phyloP scores from a whole-genome alignment of 2,329 filamentous ascomycete genomes.

The Dothidotthia symphoricarpi region DNA sequence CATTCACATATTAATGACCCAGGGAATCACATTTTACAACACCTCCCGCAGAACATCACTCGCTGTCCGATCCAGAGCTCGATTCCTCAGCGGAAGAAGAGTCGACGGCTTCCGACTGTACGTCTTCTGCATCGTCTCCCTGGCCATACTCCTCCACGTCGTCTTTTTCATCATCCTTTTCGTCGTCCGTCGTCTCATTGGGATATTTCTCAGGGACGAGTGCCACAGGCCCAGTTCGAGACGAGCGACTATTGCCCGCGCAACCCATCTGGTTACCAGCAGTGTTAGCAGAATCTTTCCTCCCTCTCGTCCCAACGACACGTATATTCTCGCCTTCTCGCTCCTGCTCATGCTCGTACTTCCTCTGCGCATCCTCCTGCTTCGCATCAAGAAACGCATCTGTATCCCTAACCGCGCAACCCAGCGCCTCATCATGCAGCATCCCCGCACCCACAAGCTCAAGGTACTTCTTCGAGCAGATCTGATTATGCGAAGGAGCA shows the following conservation, averaged over 20 bases:
- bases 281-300: no score
- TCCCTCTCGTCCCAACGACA: no score
- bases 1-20: no score
- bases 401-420: constrained; percentile 13
- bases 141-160: neutral
- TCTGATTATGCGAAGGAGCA: constrained; percentile 21
- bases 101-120: neutral
- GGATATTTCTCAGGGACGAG: no score
- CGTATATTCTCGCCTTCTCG: neutral
- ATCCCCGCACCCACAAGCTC: constrained; percentile 11
- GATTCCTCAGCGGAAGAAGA: constrained; percentile 4
- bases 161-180: neutral
- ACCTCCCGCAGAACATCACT: constrained; percentile 3
- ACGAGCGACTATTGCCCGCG: no score
- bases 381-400: constrained; percentile 19
- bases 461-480: constrained; percentile 20
- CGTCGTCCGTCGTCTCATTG: neutral
- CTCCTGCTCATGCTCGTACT: neutral
- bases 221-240: no score
- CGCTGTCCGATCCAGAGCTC: constrained; percentile 15
- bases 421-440: constrained; percentile 13
- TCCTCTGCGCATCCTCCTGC: constrained; percentile 4
- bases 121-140: neutral
- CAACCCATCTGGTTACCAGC: no score
- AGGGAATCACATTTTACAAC: no score